phyloP scores from a whole-genome alignment of 2,329 filamentous ascomycete species.

The Tolypocladium ovalisporum region DNA sequence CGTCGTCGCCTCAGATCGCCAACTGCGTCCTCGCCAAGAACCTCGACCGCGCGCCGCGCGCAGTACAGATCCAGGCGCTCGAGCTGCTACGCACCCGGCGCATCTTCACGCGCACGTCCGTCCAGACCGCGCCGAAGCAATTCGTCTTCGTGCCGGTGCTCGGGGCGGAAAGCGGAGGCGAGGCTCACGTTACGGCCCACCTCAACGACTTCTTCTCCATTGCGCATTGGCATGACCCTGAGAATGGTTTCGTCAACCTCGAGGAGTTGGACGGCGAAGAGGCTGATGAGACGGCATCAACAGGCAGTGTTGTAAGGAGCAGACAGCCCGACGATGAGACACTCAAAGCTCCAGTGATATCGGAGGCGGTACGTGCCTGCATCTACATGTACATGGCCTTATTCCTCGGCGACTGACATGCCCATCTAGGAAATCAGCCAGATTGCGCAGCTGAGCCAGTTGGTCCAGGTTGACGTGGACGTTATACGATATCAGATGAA shows the following conservation, averaged over 20 bases:
- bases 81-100: conserved; percentile 72
- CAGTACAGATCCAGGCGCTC: conserved; percentile 71
- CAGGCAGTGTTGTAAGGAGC: conserved; percentile 33
- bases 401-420: conserved; percentile 5
- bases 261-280: conserved; percentile 42
- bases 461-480: conserved; percentile 61
- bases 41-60: conserved; percentile 60
- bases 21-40: conserved; percentile 77
- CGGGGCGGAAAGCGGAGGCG: conserved; percentile 32
- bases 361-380: conserved; percentile 26
- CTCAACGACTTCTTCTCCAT: conserved; percentile 79
- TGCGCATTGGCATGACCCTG: conserved; percentile 69
- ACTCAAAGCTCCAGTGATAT: conserved; percentile 24
- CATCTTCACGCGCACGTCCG: conserved; percentile 63
- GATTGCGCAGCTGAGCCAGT: conserved; percentile 46
- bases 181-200: conserved; percentile 41
- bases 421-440: conserved; percentile 40
- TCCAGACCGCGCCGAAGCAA: conserved; percentile 62
- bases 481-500: conserved; percentile 79
- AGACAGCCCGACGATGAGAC: conserved; percentile 9
- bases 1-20: conserved; percentile 43
- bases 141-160: conserved; percentile 77
- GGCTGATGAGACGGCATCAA: conserved; percentile 23
- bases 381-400: background rate
- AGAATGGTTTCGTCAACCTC: conserved; percentile 64